Evolutionary conservation across 495 filamentous ascomycete species (phyloP).

Genomic region (Eremomyces bilateralis): DNA sequence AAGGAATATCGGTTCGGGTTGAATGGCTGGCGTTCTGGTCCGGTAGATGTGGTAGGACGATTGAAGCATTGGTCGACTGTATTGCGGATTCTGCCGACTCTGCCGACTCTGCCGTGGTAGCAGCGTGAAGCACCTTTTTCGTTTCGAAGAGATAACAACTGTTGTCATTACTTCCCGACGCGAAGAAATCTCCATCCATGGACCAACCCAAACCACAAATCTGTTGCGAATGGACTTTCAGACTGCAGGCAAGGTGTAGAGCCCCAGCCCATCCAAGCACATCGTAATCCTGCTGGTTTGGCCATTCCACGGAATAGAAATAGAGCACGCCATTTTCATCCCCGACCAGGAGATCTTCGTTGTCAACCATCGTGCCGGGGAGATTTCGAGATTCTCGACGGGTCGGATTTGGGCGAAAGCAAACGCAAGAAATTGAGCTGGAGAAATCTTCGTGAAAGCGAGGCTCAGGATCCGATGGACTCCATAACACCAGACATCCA

Average conservation of each 20-base stretch:
- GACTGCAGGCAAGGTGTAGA: slow-evolving; percentile 54
- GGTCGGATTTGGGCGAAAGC: slow-evolving; percentile 33
- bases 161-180: slow-evolving; percentile 87
- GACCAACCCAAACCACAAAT: slow-evolving; percentile 89
- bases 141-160: slow-evolving; percentile 61
- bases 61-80: no score
- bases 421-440: slow-evolving; percentile 50
- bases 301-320: slow-evolving; percentile 85
- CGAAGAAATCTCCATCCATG: slow-evolving; percentile 49
- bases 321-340: slow-evolving; percentile 73
- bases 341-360: slow-evolving; percentile 71
- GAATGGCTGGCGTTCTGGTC: no score
- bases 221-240: slow-evolving; percentile 67
- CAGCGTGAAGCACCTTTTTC: slow-evolving; percentile 25
- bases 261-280: slow-evolving; percentile 49
- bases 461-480: slow-evolving; percentile 31
- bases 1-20: no score
- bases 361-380: slow-evolving; percentile 20
- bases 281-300: slow-evolving; percentile 21
- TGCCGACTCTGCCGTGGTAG: slow-evolving; percentile 2
- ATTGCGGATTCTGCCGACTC: no score
- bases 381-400: slow-evolving; percentile 17
- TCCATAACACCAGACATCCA: slow-evolving; percentile 43
- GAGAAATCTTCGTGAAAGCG: slow-evolving; percentile 58
- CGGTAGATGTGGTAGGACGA: no score